Percentiles rank a stretch among this genome's conserved stretches.
Conservation (phyloP, 352 stramenopile species). For the Phytopythium boreale region DNA sequence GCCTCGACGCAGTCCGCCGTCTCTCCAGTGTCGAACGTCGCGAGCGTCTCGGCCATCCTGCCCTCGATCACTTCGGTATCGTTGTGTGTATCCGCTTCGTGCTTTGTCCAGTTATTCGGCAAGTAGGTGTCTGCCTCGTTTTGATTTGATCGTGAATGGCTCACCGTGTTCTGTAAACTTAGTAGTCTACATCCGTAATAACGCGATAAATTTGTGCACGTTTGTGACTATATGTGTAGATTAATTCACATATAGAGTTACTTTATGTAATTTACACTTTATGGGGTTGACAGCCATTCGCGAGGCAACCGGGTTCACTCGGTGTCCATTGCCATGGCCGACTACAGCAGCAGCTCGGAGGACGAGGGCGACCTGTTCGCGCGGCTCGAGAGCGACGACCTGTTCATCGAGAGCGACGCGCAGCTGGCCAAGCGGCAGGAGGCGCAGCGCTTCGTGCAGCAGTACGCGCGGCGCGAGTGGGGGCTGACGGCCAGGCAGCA, state of each 20-base stretch:
- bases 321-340: conserved; percentile 8
- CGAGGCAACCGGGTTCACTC: neutral
- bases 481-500: conserved; percentile 31
- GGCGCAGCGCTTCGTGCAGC: conserved; percentile 26
- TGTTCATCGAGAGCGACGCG: conserved; percentile 33
- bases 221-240: neutral
- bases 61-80: neutral
- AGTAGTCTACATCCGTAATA: neutral
- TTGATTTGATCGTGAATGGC: neutral
- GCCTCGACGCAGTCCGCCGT: conserved; percentile 85
- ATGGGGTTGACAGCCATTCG: neutral
- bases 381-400: conserved; percentile 31
- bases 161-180: neutral
- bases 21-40: conserved; percentile 71
- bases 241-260: neutral
- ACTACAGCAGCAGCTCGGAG: conserved; percentile 24
- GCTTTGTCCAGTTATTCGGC: neutral
- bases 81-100: too few relatives aligned
- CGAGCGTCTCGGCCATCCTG: conserved; percentile 27
- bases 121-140: neutral
- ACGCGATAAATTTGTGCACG: neutral
- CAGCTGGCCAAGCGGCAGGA: conserved; percentile 35
- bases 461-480: conserved; percentile 40
- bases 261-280: neutral
- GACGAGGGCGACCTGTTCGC: conserved; percentile 38